Conservation (phyloP, 345 rosid genomes). For the Camelina laxa region DNA sequence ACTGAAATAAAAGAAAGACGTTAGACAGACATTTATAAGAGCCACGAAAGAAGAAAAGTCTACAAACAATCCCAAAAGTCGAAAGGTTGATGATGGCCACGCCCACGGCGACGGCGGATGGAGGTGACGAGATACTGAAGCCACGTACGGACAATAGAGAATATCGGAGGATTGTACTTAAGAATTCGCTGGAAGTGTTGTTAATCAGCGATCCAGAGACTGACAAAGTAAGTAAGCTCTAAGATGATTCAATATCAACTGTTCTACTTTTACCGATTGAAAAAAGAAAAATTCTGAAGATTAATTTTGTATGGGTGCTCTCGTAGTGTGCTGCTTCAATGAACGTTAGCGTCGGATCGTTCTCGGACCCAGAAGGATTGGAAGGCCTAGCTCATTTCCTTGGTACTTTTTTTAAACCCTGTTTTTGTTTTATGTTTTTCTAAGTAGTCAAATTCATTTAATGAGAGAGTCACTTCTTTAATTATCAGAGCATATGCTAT, state of each 20-base stretch:
- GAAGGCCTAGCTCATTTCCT: slow-evolving; percentile 98
- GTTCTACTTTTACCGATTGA: background rate
- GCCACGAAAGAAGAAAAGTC: background rate
- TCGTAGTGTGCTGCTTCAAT: slow-evolving; percentile 89
- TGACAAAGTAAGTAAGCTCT: slow-evolving; percentile 72
- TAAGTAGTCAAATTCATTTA: no score
- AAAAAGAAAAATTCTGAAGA: background rate
- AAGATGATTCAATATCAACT: background rate
- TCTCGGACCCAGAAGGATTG: slow-evolving; percentile 75
- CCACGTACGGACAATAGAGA: slow-evolving; percentile 72
- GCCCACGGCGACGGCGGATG: slow-evolving; percentile 32
- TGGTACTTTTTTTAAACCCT: slow-evolving; percentile 46
- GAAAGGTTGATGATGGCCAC: slow-evolving; percentile 45
- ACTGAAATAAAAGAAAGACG: slow-evolving; percentile 8
- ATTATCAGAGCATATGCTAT: slow-evolving; percentile 81
- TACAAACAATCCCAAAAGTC: background rate
- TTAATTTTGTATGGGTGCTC: background rate
- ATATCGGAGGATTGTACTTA: slow-evolving; percentile 65
- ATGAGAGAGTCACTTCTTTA: background rate
- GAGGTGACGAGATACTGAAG: slow-evolving; percentile 55
- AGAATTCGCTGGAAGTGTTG: slow-evolving; percentile 70
- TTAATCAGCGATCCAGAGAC: slow-evolving; percentile 82
- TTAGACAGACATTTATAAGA: background rate
- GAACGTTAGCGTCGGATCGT: slow-evolving; percentile 78
- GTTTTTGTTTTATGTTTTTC: no score